A percentile compares a stretch with the other conserved stretches of the same genome.
Conservation (phyloP, 2,329 filamentous ascomycete genomes). For the Fusarium sacchari region DNA sequence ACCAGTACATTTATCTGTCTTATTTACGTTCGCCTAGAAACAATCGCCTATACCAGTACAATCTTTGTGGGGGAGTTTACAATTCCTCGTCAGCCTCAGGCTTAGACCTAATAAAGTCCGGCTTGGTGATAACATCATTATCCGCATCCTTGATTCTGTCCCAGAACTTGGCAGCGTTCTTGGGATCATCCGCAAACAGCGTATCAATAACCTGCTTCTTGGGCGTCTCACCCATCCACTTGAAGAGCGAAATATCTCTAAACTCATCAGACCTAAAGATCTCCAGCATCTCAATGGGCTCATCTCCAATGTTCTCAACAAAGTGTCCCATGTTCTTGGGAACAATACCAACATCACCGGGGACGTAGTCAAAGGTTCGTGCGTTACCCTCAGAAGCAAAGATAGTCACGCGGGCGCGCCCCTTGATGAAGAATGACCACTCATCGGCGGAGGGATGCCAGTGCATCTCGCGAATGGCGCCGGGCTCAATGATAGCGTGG, state of each 20-base stretch:
- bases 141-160: constrained; percentile 69
- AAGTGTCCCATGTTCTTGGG: constrained; percentile 83
- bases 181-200: constrained; percentile 69
- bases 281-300: constrained; percentile 79
- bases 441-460: constrained; percentile 85
- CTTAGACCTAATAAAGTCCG: constrained; percentile 31
- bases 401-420: constrained; percentile 77
- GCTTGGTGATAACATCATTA: constrained; percentile 64
- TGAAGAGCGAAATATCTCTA: constrained; percentile 76
- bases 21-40: background rate
- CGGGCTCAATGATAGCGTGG: constrained; percentile 75
- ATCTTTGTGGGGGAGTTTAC: background rate
- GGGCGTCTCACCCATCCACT: constrained; percentile 80
- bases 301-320: constrained; percentile 83
- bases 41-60: background rate
- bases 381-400: constrained; percentile 76
- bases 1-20: fast-evolving
- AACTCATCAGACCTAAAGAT: constrained; percentile 79
- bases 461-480: constrained; percentile 81
- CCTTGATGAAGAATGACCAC: constrained; percentile 82
- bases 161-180: constrained; percentile 71
- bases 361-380: constrained; percentile 78
- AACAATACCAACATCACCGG: constrained; percentile 81
- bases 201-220: constrained; percentile 73
- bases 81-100: constrained; percentile 1